Percentiles rank a stretch among this genome's conserved stretches.
phyloP scores from a whole-genome alignment of 225 moss, liverwort and hornwort species.

The Marchantia polymorpha region DNA sequence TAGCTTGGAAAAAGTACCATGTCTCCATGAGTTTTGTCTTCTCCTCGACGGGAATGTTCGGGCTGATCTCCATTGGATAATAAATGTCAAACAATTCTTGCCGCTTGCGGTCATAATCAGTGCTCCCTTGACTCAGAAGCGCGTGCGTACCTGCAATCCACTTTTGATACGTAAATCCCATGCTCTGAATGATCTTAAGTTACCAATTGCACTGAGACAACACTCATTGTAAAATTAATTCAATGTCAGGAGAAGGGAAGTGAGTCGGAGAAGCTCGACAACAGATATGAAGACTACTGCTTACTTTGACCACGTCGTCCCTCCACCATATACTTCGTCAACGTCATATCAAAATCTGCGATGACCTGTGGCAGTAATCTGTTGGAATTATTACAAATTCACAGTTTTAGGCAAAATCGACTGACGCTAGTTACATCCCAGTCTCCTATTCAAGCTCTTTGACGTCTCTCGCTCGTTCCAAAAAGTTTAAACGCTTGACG shows the following conservation, averaged over 20 bases:
- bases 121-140: conserved; percentile 55
- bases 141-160: conserved; percentile 59
- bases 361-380: conserved; percentile 52
- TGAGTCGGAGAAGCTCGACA: not conserved
- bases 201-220: too few relatives aligned
- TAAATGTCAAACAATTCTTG: conserved; percentile 67
- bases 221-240: too few relatives aligned
- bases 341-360: conserved; percentile 83
- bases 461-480: not conserved
- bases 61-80: conserved; percentile 66
- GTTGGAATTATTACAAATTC: not conserved
- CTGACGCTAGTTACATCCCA: not conserved
- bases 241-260: not conserved
- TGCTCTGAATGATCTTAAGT: not conserved
- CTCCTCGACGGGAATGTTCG: conserved; percentile 53
- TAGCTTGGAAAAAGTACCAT: conserved; percentile 41
- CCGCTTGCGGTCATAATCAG: conserved; percentile 61
- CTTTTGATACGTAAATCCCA: not conserved
- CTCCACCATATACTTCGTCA: conserved; percentile 70
- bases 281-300: conserved; percentile 2
- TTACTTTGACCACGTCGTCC: conserved; percentile 77
- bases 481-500: too few relatives aligned
- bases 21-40: conserved; percentile 75
- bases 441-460: too few relatives aligned
- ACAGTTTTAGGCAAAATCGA: not conserved